Evolutionary conservation across 495 filamentous ascomycete species (phyloP).

Genomic region (Xylaria bambusicola): DNA sequence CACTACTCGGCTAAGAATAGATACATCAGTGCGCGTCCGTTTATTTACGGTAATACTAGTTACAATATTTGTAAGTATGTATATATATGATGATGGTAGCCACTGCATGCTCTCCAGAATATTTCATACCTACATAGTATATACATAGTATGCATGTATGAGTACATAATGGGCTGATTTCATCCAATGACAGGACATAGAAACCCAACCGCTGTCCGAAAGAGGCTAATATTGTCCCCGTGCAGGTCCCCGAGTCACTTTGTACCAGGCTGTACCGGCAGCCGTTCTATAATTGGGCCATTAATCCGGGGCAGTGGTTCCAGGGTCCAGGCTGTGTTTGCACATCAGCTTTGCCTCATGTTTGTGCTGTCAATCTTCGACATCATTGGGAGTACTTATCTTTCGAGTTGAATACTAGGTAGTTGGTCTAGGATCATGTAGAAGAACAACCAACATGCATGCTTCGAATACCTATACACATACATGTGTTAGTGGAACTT

Average conservation of each 20-base stretch:
- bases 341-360: neutral
- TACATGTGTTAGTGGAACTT: too few relatives aligned
- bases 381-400: neutral
- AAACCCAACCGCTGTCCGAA: constrained; percentile 6
- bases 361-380: too few relatives aligned
- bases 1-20: too few relatives aligned
- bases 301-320: constrained; percentile 14
- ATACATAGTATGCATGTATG: neutral
- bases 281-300: constrained; percentile 17
- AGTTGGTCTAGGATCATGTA: too few relatives aligned
- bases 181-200: neutral
- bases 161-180: neutral
- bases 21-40: too few relatives aligned
- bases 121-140: neutral
- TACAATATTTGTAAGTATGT: too few relatives aligned
- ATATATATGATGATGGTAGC: too few relatives aligned
- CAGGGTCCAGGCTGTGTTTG: constrained; percentile 3
- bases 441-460: too few relatives aligned
- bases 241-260: neutral
- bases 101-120: too few relatives aligned
- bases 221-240: constrained; percentile 10
- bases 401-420: neutral
- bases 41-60: too few relatives aligned
- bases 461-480: too few relatives aligned
- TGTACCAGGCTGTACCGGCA: neutral